These are phyloP conservation scores for Colletotrichum musae DNA, from an alignment of 2,329 filamentous ascomycete genomes.

Conservation along the genomic window DNA sequence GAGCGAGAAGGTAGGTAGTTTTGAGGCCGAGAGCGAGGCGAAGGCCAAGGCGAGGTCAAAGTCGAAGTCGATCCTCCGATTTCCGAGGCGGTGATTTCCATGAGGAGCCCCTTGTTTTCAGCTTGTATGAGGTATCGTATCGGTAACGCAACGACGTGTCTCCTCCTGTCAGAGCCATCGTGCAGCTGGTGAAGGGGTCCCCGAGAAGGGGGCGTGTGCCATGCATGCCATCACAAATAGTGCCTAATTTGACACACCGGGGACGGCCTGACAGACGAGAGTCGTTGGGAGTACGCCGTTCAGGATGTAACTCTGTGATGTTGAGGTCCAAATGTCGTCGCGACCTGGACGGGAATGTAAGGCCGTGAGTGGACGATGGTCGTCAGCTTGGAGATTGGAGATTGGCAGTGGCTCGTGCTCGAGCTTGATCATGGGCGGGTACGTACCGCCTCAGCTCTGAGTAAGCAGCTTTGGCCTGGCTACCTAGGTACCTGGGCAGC, in stretches of 20 bases:
- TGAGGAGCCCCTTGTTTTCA: slow-evolving; percentile 15
- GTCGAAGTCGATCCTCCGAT: too few relatives aligned
- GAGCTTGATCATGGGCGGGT: not conserved
- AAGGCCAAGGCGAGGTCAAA: too few relatives aligned
- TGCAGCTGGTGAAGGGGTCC: slow-evolving; percentile 16
- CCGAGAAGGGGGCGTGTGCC: slow-evolving; percentile 14
- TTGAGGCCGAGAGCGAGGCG: too few relatives aligned
- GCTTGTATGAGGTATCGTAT: not conserved
- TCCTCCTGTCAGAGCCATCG: slow-evolving; percentile 28
- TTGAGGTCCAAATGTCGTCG: slow-evolving; percentile 14
- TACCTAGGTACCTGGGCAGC: not conserved
- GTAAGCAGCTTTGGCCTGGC: not conserved
- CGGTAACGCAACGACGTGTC: slow-evolving; percentile 11
- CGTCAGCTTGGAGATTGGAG: slow-evolving; percentile 6
- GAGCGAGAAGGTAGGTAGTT: too few relatives aligned
- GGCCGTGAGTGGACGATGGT: slow-evolving; percentile 16
- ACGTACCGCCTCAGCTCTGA: slow-evolving; percentile 1
- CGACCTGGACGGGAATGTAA: slow-evolving; percentile 15
- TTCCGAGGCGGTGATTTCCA: slow-evolving; percentile 8
- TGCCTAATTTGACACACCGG: slow-evolving; percentile 13
- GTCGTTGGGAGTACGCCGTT: not conserved
- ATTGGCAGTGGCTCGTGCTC: slow-evolving; percentile 20
- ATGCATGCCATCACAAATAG: slow-evolving; percentile 10
- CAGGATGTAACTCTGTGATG: slow-evolving; percentile 33
- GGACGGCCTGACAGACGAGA: slow-evolving; percentile 10